Conservation (phyloP, 805 yeast species). For the Saccharomycopsis fermentans region DNA sequence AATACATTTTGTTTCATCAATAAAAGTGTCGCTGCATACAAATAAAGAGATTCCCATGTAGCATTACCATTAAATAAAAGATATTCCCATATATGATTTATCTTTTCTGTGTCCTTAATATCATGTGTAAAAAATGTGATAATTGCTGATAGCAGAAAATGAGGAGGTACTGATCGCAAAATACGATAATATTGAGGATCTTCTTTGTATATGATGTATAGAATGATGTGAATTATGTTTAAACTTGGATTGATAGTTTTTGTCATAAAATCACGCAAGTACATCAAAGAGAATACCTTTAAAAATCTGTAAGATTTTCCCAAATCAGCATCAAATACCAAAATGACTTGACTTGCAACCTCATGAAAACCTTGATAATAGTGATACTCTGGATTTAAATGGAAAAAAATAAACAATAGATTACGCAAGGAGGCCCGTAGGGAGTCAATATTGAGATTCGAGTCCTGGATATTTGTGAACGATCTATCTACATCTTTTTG, state of each 20-base stretch:
- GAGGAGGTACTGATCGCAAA: slow-evolving; percentile 40
- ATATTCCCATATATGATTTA: slow-evolving; percentile 60
- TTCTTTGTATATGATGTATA: slow-evolving; percentile 40
- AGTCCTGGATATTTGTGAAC: slow-evolving; percentile 35
- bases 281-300: slow-evolving; percentile 45
- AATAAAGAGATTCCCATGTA: slow-evolving; percentile 42
- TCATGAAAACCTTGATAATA: slow-evolving; percentile 96
- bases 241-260: slow-evolving; percentile 56
- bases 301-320: slow-evolving; percentile 41
- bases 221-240: slow-evolving; percentile 55
- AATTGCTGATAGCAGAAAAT: slow-evolving; percentile 65
- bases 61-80: slow-evolving; percentile 33
- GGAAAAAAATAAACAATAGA: slow-evolving; percentile 44
- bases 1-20: slow-evolving; percentile 28
- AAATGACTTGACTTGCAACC: slow-evolving; percentile 54
- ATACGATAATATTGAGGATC: slow-evolving; percentile 36
- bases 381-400: slow-evolving; percentile 49
- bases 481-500: slow-evolving; percentile 68
- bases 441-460: background rate
- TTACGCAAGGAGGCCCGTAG: slow-evolving; percentile 10
- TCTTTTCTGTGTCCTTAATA: slow-evolving; percentile 34
- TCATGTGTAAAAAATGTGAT: slow-evolving; percentile 77
- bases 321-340: slow-evolving; percentile 42
- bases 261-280: slow-evolving; percentile 80
- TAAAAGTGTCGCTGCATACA: slow-evolving; percentile 49